Evolutionary conservation across 2,329 filamentous ascomycete species (phyloP), one percentile per base, ranked within the genome.

Genomic region (Epichloe coenophiala): DNA sequence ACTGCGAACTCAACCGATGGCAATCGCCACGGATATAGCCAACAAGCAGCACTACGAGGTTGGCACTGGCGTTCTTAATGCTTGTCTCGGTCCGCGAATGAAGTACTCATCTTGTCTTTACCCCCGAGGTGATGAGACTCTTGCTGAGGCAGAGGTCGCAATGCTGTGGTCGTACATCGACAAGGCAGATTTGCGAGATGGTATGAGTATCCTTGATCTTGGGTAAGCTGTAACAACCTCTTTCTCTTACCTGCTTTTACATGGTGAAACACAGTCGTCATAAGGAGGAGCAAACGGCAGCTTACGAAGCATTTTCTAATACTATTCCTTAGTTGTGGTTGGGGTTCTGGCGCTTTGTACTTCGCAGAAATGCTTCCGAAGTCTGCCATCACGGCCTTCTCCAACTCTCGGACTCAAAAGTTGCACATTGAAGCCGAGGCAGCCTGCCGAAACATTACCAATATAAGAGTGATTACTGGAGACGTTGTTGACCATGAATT

Each of bases 41-140:
- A 86, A 86, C 61, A 68, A 76, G 58, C 83, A 86, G 70, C 83
- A 86, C 64, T 86, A 87, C 60, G 83, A 86, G 65, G 82, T 86
- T 40, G 80, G 79, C 39, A 84, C 82, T 0, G 78, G 78, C 3
- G 77, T 86, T 23, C 64, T 86, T 40, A 65, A 68, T 31, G 76
- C 74, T 31, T 80, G 75, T 62, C 67, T 87, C 12, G 83, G 83
- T 0, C 79, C 80, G 4, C 69, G 81, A 50, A 86, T 86, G 81
- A 86, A 86, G 71, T 87, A 86, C 63, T 81, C 76, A n/a, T 74
- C 71, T 55, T 83, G 78, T 61, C 67, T 84, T 59, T 86, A 86
- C 62, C 75, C 77, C 4, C 76, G 74, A 53, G 80, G 79, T 15
- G 67, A 68, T 53, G 77, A 82, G 67, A 82, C 74, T n/a, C 65